Percentiles rank a stretch among this genome's conserved stretches.
Conservation (phyloP, 345 rosid species). For the Luvunga scandens region DNA sequence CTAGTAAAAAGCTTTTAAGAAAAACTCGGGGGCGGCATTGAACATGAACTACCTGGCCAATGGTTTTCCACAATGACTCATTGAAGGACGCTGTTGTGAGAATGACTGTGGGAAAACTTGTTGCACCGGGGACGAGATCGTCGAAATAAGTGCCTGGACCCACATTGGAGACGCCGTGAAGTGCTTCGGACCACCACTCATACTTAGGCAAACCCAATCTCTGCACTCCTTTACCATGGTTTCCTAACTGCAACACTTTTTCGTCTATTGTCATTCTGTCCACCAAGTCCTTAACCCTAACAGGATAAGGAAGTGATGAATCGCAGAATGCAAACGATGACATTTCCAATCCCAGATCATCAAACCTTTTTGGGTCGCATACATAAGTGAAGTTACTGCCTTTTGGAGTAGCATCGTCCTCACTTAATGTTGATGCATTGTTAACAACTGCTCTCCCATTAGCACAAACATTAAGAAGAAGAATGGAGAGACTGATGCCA, state of each 20-base stretch:
- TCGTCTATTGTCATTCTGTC: conserved; percentile 30
- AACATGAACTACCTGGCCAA: conserved; percentile 36
- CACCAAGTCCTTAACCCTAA: conserved; percentile 35
- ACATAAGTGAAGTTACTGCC: conserved; percentile 22
- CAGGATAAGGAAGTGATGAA: conserved; percentile 20
- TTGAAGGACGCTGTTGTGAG: conserved; percentile 38
- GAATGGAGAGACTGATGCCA: background rate
- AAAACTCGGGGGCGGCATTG: too few relatives aligned
- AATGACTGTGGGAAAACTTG: conserved; percentile 46
- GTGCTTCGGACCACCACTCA: conserved; percentile 54
- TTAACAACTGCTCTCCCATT: too few relatives aligned
- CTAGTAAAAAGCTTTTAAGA: too few relatives aligned
- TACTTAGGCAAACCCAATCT: conserved; percentile 39
- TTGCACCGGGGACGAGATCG: conserved; percentile 30
- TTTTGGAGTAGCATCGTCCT: background rate
- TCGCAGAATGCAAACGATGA: conserved; percentile 28
- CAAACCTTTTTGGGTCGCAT: conserved; percentile 24
- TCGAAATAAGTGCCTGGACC: conserved; percentile 37
- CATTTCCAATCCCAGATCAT: conserved; percentile 16
- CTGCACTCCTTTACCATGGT: conserved; percentile 22
- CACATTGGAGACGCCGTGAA: conserved; percentile 42
- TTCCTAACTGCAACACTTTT: conserved; percentile 32
- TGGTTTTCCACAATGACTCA: conserved; percentile 35
- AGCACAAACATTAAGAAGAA: background rate
- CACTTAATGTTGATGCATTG: background rate